phyloP scores from a whole-genome alignment of 2,329 filamentous ascomycete species.

The Talaromyces sp. region DNA sequence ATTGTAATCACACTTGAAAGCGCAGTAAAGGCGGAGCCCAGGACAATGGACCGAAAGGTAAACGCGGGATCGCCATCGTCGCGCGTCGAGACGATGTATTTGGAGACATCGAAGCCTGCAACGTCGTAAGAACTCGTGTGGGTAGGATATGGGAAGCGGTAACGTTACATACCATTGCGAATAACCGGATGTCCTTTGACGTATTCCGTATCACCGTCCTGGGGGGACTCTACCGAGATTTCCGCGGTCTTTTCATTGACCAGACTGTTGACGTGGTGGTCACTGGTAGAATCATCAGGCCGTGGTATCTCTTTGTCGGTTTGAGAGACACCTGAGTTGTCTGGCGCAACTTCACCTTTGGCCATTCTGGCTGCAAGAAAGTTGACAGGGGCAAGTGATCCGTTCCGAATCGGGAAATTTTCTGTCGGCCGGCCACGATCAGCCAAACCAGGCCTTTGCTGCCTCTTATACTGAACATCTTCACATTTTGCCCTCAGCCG shows the following conservation, averaged over 20 bases:
- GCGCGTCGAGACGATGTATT: constrained; percentile 18
- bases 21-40: constrained; percentile 20
- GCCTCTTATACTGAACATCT: background rate
- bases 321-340: background rate
- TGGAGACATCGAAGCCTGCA: constrained; percentile 20
- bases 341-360: background rate
- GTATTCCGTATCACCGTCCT: constrained; percentile 14
- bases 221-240: background rate
- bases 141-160: background rate
- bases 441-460: background rate
- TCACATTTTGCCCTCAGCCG: background rate
- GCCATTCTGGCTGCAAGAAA: background rate
- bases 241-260: constrained; percentile 6
- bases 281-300: background rate
- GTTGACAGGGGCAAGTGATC: background rate
- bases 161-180: constrained; percentile 20
- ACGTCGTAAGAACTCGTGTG: background rate
- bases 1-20: constrained; percentile 23
- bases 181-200: constrained; percentile 20
- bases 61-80: constrained; percentile 21
- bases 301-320: too few relatives aligned
- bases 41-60: constrained; percentile 20
- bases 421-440: background rate
- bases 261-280: background rate
- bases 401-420: background rate